Evolutionary conservation across 163 green algal genomes (phyloP).

Genomic region (Chlorella variabilis): DNA sequence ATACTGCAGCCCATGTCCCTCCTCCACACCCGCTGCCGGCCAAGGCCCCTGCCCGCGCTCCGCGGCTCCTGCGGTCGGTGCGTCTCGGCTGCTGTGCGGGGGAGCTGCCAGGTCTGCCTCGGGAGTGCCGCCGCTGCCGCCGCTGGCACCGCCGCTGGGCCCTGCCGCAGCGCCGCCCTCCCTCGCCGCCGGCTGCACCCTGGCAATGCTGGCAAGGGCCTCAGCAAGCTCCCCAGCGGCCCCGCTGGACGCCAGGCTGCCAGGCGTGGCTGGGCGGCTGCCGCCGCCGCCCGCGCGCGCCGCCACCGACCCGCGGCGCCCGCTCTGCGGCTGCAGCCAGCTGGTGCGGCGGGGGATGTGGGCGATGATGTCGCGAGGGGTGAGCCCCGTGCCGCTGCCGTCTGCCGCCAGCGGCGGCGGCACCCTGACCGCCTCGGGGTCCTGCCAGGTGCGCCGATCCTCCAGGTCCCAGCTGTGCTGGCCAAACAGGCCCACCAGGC

Average conservation of each 20-base stretch:
- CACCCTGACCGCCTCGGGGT: background rate
- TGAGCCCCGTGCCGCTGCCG: background rate
- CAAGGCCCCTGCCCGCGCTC: background rate
- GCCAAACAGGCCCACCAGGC: conserved; percentile 63
- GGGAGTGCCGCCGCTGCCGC: background rate
- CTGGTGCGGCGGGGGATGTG: background rate
- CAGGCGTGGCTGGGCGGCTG: background rate
- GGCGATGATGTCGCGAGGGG: conserved; percentile 4
- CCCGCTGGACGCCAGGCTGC: background rate
- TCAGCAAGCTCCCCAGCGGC: background rate
- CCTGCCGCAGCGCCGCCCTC: no score
- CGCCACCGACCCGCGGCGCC: no score
- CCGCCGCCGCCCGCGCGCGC: no score
- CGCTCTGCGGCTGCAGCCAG: background rate
- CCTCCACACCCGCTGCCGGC: background rate
- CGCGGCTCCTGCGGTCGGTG: background rate
- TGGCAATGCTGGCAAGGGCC: no score
- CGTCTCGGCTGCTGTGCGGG: background rate
- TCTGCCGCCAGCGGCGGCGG: background rate
- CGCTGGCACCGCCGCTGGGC: no score
- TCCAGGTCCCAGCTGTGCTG: conserved; percentile 54
- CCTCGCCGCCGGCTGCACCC: no score
- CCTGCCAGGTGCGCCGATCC: conserved; percentile 22
- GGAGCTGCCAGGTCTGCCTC: background rate
- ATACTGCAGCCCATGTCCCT: no score